A percentile compares a stretch with the other conserved stretches of the same genome.
Conservation (phyloP, 768 basidiomycete genomes). For the Cantharellus cinnabarinus region DNA sequence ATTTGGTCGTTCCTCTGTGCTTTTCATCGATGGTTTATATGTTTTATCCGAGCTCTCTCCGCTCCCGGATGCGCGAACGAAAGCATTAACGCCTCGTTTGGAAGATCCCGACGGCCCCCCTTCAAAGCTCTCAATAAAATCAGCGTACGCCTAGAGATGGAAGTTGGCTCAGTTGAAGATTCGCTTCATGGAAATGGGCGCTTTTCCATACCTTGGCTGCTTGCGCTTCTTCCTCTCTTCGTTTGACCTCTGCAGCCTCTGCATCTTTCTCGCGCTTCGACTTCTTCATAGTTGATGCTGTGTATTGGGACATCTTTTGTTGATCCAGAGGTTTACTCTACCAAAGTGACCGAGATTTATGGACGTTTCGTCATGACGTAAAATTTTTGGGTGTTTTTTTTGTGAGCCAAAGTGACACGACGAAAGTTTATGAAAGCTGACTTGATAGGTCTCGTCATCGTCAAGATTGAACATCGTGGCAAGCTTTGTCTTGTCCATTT, state of each 20-base stretch:
- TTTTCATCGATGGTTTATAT: conserved; percentile 3
- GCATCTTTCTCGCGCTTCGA: conserved; percentile 82
- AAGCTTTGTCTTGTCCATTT: conserved; percentile 19
- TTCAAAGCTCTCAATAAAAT: conserved; percentile 65
- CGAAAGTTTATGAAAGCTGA: conserved; percentile 51
- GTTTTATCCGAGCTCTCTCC: not conserved
- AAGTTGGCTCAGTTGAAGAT: conserved; percentile 4
- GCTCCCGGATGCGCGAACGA: conserved; percentile 9
- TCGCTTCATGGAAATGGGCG: conserved; percentile 6
- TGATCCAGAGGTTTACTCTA: conserved; percentile 75
- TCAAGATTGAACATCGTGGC: conserved; percentile 62
- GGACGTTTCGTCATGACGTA: conserved; percentile 16
- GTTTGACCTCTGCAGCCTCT: conserved; percentile 80
- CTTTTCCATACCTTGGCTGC: conserved; percentile 36
- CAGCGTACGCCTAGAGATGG: conserved; percentile 28
- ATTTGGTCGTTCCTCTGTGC: no score
- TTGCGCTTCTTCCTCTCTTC: conserved; percentile 59
- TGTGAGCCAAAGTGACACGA: conserved; percentile 32
- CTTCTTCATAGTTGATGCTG: conserved; percentile 68
- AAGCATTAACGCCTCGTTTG: conserved; percentile 5
- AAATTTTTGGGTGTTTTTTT: not conserved
- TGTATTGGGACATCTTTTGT: conserved; percentile 67
- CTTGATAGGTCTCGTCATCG: conserved; percentile 66
- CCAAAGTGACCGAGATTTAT: conserved; percentile 18
- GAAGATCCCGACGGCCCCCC: conserved; percentile 9